Conservation (phyloP, 2,329 filamentous ascomycete species). For the Fusarium marasasianum region DNA sequence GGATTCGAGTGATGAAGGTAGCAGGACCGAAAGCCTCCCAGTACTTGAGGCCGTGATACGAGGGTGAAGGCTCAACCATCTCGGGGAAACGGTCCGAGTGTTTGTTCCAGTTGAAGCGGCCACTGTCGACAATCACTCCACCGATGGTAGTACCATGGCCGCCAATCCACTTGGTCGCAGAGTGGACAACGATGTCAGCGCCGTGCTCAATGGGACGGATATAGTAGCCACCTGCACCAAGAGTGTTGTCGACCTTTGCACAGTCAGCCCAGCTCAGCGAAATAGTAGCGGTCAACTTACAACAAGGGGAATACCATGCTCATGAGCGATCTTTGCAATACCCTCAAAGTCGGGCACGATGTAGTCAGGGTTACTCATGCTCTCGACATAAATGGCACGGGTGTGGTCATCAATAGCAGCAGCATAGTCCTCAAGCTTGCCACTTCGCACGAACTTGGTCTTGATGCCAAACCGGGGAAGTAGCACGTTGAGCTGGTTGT, state of each 20-base stretch:
- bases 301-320: constrained; percentile 71
- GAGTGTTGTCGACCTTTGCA: constrained; percentile 88
- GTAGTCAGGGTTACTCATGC: constrained; percentile 91
- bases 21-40: constrained; percentile 89
- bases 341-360: constrained; percentile 91
- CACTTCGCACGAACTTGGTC: constrained; percentile 87
- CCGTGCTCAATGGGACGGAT: constrained; percentile 87
- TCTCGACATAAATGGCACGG: constrained; percentile 91
- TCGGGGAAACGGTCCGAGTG: constrained; percentile 87
- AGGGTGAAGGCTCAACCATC: constrained; percentile 86
- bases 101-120: constrained; percentile 94
- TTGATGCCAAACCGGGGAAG: constrained; percentile 84
- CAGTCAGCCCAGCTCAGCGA: background rate
- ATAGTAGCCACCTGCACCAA: constrained; percentile 92
- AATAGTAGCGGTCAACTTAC: constrained; percentile 49
- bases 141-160: constrained; percentile 93
- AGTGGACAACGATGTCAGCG: constrained; percentile 93
- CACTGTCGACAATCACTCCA: constrained; percentile 85
- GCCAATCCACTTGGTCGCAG: constrained; percentile 96
- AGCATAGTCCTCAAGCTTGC: constrained; percentile 80
- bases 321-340: constrained; percentile 83
- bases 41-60: constrained; percentile 94
- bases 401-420: constrained; percentile 90
- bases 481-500: constrained; percentile 96
- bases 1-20: constrained; percentile 83